Percentiles rank a stretch among this genome's conserved stretches.
phyloP scores from a whole-genome alignment of 2,329 filamentous ascomycete species.

The Fusarium subtropicale region DNA sequence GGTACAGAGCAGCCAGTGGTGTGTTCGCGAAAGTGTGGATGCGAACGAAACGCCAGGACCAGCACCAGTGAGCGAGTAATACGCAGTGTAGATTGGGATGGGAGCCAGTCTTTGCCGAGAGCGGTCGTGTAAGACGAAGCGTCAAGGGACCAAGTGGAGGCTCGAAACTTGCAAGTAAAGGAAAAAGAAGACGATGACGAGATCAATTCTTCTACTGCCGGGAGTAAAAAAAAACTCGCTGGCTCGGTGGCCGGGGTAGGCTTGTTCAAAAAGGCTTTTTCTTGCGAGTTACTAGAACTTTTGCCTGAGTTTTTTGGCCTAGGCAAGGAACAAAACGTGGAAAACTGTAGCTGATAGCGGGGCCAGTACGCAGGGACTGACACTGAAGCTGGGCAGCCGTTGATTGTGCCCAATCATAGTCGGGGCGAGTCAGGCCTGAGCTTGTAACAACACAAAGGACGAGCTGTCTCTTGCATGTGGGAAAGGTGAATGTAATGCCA shows the following conservation, averaged over 20 bases:
- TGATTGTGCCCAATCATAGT: constrained; percentile 43
- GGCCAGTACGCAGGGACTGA: constrained; percentile 45
- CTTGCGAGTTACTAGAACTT: constrained; percentile 36
- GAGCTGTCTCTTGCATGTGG: constrained; percentile 44
- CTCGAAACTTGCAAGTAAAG: constrained; percentile 24
- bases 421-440: constrained; percentile 46
- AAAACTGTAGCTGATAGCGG: constrained; percentile 42
- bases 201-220: constrained; percentile 46
- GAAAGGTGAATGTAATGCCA: constrained; percentile 41
- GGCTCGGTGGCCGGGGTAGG: constrained; percentile 45
- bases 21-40: constrained; percentile 43
- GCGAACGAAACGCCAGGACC: constrained; percentile 37
- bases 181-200: constrained; percentile 47
- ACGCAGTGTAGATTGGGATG: constrained; percentile 30
- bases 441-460: constrained; percentile 34
- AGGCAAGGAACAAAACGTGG: constrained; percentile 36
- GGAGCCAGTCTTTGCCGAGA: constrained; percentile 46
- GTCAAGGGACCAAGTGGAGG: constrained; percentile 38
- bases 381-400: constrained; percentile 38
- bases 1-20: constrained; percentile 42
- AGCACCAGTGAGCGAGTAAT: constrained; percentile 28
- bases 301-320: constrained; percentile 30
- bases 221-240: constrained; percentile 24
- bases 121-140: constrained; percentile 44
- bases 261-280: constrained; percentile 35